These are phyloP conservation scores for Marasmius fiardii DNA, from an alignment of 1,284 basidiomycete genomes.

Conservation along the genomic window DNA sequence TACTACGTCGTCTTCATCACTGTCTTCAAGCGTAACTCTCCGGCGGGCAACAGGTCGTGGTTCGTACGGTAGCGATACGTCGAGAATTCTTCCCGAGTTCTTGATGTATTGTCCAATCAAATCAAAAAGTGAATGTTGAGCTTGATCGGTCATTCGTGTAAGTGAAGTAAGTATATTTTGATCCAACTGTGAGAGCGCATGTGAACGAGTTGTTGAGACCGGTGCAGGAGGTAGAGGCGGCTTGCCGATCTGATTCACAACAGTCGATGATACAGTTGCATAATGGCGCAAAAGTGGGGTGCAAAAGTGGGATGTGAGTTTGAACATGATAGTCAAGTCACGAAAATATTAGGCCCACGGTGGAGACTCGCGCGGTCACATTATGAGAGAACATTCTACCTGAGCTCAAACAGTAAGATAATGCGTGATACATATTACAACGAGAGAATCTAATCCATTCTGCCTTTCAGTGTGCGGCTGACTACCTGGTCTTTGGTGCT, in stretches of 20 bases:
- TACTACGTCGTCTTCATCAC: conserved; percentile 32
- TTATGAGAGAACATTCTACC: too few relatives aligned
- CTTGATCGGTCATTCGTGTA: neutral
- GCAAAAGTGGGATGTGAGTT: too few relatives aligned
- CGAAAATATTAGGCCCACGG: too few relatives aligned
- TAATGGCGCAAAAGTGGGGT: neutral
- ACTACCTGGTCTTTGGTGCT: conserved; percentile 87
- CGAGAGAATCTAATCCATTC: conserved; percentile 76
- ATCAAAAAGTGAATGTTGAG: conserved; percentile 14
- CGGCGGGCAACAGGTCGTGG: conserved; percentile 35
- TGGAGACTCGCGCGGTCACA: too few relatives aligned
- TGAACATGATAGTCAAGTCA: too few relatives aligned
- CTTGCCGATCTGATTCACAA: conserved; percentile 3
- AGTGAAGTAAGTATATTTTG: neutral
- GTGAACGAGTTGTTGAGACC: neutral
- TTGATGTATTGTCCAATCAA: conserved; percentile 37
- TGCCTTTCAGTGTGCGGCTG: conserved; percentile 81
- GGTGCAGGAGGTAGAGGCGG: neutral
- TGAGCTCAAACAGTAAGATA: too few relatives aligned
- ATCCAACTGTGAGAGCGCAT: conserved; percentile 2
- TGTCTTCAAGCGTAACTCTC: conserved; percentile 21
- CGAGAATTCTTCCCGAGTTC: conserved; percentile 40
- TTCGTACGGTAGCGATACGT: conserved; percentile 46
- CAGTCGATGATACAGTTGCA: conserved; percentile 6
- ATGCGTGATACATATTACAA: conserved; percentile 15